Percentiles rank a stretch among this genome's conserved stretches.
Evolutionary conservation across 495 filamentous ascomycete species (phyloP).

Genomic region (Bacidia rubella): DNA sequence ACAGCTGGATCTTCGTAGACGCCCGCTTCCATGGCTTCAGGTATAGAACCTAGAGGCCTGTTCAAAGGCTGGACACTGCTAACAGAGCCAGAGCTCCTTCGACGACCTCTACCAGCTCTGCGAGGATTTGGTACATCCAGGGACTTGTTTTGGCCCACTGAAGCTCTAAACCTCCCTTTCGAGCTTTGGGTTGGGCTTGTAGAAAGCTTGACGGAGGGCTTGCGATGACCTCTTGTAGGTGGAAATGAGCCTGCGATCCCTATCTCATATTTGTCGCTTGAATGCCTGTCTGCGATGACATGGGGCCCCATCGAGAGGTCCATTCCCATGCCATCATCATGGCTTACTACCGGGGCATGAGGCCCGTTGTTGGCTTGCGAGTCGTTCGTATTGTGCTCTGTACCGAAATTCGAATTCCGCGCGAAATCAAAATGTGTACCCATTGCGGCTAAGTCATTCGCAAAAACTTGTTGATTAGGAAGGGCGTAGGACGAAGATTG

Average conservation of each 20-base stretch:
- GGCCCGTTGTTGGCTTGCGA: not conserved
- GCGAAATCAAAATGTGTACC: not conserved
- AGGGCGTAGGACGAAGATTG: not conserved
- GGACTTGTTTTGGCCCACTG: not conserved
- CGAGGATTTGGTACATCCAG: not conserved
- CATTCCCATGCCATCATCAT: not conserved
- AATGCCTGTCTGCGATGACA: conserved; percentile 1
- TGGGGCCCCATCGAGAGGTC: not conserved
- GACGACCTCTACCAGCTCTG: not conserved
- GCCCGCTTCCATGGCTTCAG: not conserved
- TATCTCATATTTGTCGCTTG: not conserved
- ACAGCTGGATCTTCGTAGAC: not conserved
- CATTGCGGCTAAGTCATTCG: not conserved
- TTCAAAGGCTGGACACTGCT: not conserved
- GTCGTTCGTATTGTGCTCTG: not conserved
- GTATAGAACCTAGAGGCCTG: not conserved
- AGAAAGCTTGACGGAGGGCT: not conserved
- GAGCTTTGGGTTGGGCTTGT: not conserved
- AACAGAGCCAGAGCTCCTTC: not conserved
- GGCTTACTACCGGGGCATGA: not conserved
- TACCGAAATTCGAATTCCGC: not conserved
- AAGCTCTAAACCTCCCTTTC: not conserved
- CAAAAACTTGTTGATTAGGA: not conserved
- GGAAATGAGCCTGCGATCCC: conserved; percentile 2
- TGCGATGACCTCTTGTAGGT: not conserved